Base-by-base conservation (phyloP, 106 monocot species). In the Allium sativum region DNA sequence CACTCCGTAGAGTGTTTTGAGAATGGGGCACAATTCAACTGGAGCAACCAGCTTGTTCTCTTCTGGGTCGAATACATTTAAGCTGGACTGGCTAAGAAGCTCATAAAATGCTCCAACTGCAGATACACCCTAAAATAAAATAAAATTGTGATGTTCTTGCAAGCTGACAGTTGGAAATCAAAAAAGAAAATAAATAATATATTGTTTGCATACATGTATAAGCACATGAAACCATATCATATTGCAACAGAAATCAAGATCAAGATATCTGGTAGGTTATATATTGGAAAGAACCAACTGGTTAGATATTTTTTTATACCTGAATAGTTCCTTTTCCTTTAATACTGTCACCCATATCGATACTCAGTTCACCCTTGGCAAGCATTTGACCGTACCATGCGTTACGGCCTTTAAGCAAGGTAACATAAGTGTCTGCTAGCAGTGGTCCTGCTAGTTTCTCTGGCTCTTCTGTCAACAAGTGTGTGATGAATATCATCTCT, bases 241-340 rank as follows among this genome's bases (percentile, higher is more conserved):
- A n/a, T n/a, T n/a, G n/a, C n/a, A n/a, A n/a, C n/a, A n/a, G n/a
- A 1, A 22, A 22, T 22, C 22, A 31, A 31, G 31, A 5, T 31
- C 31, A 31, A 31, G 0, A 31, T 0, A 31, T 31, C 5, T 2
- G 31, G 31, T 31, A 5, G 5, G 5, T 31, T 31, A 31, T 5
- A 3, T 31, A 5, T 31, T 31, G 31, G 1, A 58, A 58, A 58
- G 15, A 48, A 12, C 20, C 47, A 48, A 48, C 19, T 7, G 19
- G 6, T 21, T 19, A 43, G 7, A 48, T 1, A 11, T 6, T 44
- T 5, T 62, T 54, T n/a, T n/a, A n/a, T n/a, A 93, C 93, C 93
- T 93, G 93, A 75, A 93, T 93, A 42, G 80, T 93, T 46, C 93
- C 93, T 75, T 93, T 93, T 17, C 93, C 93, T 68, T 93, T 93